Evolutionary conservation across 83 land plant genomes (phyloP).

Genomic region (Diphasiastrum complanatum): DNA sequence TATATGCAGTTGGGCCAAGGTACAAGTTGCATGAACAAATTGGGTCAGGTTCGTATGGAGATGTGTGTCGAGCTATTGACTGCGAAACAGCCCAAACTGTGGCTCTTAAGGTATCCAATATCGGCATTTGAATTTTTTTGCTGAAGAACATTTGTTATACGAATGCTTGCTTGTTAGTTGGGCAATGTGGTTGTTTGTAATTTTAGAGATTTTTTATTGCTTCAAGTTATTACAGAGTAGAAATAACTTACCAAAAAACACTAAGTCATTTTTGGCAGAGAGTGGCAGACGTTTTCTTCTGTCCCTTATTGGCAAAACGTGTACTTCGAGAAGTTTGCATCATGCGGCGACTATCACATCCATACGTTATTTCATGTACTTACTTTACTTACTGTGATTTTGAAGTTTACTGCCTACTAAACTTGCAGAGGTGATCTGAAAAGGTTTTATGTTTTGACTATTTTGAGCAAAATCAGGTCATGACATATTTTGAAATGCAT

Average conservation of each 20-base stretch:
- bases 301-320: conserved; percentile 34
- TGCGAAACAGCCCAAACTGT: conserved; percentile 20
- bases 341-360: conserved; percentile 40
- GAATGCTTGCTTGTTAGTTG: too few species aligned
- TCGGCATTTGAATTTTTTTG: neutral
- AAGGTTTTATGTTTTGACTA: too few species aligned
- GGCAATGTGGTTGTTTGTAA: too few species aligned
- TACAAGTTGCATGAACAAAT: conserved; percentile 35
- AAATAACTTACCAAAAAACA: too few species aligned
- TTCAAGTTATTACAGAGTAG: too few species aligned
- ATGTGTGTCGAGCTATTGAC: conserved; percentile 37
- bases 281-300: conserved; percentile 29
- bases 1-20: conserved; percentile 23
- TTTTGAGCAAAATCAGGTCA: too few species aligned
- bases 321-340: conserved; percentile 48
- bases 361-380: conserved; percentile 33
- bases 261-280: too few species aligned
- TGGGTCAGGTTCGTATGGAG: conserved; percentile 39
- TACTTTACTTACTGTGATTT: too few species aligned
- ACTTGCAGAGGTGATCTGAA: too few species aligned
- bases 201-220: too few species aligned
- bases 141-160: neutral
- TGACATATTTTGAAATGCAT: too few species aligned
- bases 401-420: too few species aligned
- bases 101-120: conserved; percentile 27